Evolutionary conservation across 176 grass and related monocot genomes (phyloP), one percentile per base, ranked within the genome.

Genomic region (Oryza glaberrima): DNA sequence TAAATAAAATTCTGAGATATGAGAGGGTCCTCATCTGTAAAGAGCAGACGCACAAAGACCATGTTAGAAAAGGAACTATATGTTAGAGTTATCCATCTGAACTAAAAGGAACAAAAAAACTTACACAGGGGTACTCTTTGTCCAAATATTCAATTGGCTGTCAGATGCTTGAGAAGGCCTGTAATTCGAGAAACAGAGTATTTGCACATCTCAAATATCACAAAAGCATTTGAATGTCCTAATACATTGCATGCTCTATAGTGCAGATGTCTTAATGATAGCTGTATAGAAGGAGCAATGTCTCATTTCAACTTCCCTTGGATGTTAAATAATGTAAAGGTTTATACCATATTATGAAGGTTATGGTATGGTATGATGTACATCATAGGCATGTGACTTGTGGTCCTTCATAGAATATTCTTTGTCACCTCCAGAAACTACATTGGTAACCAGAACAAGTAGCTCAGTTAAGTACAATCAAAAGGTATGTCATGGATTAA

Each of bases 51-150:
- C 35, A 36, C 35, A 36, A 36, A 36, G 35, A 36, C 35, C 35
- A 36, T 36, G n/a, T 28, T 28, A 28, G 28, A 28, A 28, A 28
- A 28, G 28, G 28, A 28, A 28, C 28, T 28, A 7, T 44, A 35
- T 81, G 64, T 35, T 70, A 81, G 2, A 69, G 65, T 9, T n/a
- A 9, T 87, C 47, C 63, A 76, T 44, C 56, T n/a, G 35, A 76
- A 70, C 16, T 9, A 15, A 26, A 58, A 58, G 45, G 19, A 11
- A 22, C 30, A 2, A 56, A 6, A 61, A 34, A n/a, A 49, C 17
- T 35, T 8, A 56, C 15, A 2, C 8, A n/a, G 22, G 13, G 23
- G 17, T 87, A 38, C 26, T 38, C 13, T 61, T 63, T 70, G 38
- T 20, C 46, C n/a, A 75, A 76, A 4, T 45, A 19, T 51, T 45